These are phyloP conservation scores for Plantago elongata DNA, from an alignment of 257 asterid genomes.

Conservation along the genomic window DNA sequence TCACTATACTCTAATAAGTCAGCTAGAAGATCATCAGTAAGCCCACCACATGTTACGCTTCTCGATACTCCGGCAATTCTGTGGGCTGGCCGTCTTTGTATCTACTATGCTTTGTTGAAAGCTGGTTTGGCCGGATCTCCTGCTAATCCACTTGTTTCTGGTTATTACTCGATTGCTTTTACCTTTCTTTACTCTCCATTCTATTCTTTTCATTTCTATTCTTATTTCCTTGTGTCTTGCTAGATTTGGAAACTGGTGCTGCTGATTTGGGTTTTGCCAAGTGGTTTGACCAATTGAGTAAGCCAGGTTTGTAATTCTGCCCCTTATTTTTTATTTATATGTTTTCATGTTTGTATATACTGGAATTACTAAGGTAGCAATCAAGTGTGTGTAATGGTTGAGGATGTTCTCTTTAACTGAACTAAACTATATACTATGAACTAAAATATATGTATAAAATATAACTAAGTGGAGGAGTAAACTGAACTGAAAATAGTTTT, in stretches of 20 bases:
- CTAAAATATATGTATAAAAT: too few relatives aligned
- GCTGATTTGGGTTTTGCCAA: conserved; percentile 71
- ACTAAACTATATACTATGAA: too few relatives aligned
- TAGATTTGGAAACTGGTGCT: conserved; percentile 63
- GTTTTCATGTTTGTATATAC: too few relatives aligned
- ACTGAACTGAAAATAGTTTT: too few relatives aligned
- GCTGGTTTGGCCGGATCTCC: conserved; percentile 97
- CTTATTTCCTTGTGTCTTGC: conserved; percentile 15
- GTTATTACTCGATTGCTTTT: conserved; percentile 12
- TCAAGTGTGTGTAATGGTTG: too few relatives aligned
- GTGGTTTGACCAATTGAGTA: conserved; percentile 74
- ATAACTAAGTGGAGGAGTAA: too few relatives aligned
- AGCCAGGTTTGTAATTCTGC: conserved; percentile 61
- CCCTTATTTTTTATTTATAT: neutral
- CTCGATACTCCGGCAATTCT: conserved; percentile 62
- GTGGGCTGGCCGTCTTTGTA: conserved; percentile 92
- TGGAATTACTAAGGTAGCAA: too few relatives aligned
- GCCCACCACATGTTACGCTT: conserved; percentile 39
- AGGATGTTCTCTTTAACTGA: too few relatives aligned
- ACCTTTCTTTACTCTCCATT: neutral
- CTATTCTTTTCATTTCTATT: neutral
- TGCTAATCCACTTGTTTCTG: conserved; percentile 66
- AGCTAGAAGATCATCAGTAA: conserved; percentile 4
- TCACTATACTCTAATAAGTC: too few relatives aligned
- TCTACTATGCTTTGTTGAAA: conserved; percentile 77